These are phyloP conservation scores for Monosporascus sp. DNA, from an alignment of 2,329 filamentous ascomycete genomes.

Conservation along the genomic window DNA sequence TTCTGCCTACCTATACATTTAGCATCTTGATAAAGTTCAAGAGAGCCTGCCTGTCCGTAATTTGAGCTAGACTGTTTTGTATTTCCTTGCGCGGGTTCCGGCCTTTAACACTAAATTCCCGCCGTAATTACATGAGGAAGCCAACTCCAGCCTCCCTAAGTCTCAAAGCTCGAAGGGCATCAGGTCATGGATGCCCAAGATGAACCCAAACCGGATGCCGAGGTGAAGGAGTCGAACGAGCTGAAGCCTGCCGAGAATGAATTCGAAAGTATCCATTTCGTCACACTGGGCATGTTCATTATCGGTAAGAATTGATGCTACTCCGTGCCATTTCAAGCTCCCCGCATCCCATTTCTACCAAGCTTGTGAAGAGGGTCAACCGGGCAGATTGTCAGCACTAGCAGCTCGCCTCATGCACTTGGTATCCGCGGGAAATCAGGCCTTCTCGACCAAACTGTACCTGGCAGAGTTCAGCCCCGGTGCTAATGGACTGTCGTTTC, in stretches of 20 bases:
- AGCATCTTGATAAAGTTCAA: too few species aligned
- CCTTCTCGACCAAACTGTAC: too few species aligned
- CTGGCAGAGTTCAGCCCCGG: too few species aligned
- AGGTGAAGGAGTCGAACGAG: conserved; percentile 1
- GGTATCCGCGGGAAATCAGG: not conserved
- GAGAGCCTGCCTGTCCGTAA: too few species aligned
- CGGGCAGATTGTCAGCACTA: not conserved
- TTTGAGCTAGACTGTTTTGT: too few species aligned
- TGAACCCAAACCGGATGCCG: conserved; percentile 11
- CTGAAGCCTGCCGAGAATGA: conserved; percentile 15
- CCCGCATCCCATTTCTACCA: not conserved
- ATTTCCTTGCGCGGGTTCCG: not conserved
- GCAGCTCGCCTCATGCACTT: not conserved
- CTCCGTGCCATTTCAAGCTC: not conserved
- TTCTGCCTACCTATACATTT: too few species aligned
- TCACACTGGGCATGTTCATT: conserved; percentile 69
- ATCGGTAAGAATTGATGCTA: conserved; percentile 47
- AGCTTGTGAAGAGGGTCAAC: not conserved
- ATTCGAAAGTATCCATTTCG: conserved; percentile 54
- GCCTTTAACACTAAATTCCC: not conserved
- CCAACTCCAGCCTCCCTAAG: conserved; percentile 1
- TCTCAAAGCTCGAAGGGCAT: not conserved
- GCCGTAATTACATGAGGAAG: not conserved
- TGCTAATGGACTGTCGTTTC: too few species aligned
- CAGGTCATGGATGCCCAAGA: conserved; percentile 17